Evolutionary conservation across 495 filamentous ascomycete genomes (phyloP), one percentile per base, ranked within the genome.

Genomic region (Xylaria grammica): DNA sequence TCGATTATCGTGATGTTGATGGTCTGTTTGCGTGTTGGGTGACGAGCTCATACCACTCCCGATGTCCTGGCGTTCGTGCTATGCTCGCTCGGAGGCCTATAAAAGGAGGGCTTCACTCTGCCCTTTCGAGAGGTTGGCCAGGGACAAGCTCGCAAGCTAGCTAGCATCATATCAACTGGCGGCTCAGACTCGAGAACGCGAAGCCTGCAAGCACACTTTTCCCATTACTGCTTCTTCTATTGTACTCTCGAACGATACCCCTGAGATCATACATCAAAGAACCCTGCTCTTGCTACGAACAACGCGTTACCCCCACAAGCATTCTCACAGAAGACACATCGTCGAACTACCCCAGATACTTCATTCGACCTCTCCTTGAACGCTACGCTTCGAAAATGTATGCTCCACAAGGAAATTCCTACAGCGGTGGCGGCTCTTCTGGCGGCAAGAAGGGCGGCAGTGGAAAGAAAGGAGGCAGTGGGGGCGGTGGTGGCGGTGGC

Each of bases 401-500:
- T 5, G 26, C 36, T 54, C 60, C 24, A 17, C 49, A 62, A n/a
- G 60, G 60, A 11, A 54, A 46, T 20, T 17, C 50, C 42, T 48
- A 20, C 2, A 62, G 46, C 58, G 17, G 45, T 45, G 13, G 57
- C 27, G 32, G 30, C 59, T 42, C 58, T 22, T 40, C 46, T 34
- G 15, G 49, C 38, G 17, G 34, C 20, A 62, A 46, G 27, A 62
- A 51, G 22, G 20, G 19, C 6, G 49, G 60, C 0, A 19, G 49
- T 4, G 32, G 30, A 22, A 51, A 52, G 24, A 8, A 38, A 15
- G 46, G 46, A 4, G 22, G 60, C 19, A 36, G 36, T 34, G 15
- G 7, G 2, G 27, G 19, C 0, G 32, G 15, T 13, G 49, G 46
- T 4, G 44, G 44, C 17, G 58, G 58, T 3, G 17, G 56, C 19